These are phyloP conservation scores for Starmerella geochares DNA, from an alignment of 805 yeast genomes.

Conservation along the genomic window DNA sequence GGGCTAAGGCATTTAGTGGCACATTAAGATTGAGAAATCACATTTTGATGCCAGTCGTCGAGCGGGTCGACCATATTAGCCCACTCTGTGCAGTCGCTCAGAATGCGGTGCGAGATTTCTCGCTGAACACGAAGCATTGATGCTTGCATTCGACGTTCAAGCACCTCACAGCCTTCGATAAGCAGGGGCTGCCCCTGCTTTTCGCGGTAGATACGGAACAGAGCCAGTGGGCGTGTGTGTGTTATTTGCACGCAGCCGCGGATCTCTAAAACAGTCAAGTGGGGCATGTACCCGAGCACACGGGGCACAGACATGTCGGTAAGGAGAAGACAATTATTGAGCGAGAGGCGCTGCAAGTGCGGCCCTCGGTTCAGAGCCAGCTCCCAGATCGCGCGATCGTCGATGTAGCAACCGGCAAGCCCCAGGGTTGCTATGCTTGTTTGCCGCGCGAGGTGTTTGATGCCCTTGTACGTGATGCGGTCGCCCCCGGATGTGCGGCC, in stretches of 20 bases:
- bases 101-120: constrained; percentile 45
- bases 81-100: constrained; percentile 52
- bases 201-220: constrained; percentile 43
- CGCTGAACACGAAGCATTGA: constrained; percentile 53
- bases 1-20: no score
- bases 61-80: constrained; percentile 1
- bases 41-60: constrained; percentile 1
- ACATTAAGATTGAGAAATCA: background rate
- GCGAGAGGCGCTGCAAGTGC: constrained; percentile 52
- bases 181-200: constrained; percentile 41
- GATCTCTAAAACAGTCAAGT: constrained; percentile 65
- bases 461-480: constrained; percentile 58
- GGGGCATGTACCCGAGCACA: constrained; percentile 44
- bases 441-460: constrained; percentile 46
- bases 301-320: constrained; percentile 52
- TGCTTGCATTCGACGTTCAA: constrained; percentile 48
- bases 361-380: constrained; percentile 47
- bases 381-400: constrained; percentile 74
- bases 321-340: constrained; percentile 58
- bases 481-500: constrained; percentile 68
- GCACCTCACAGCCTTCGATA: constrained; percentile 67
- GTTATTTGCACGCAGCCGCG: constrained; percentile 50
- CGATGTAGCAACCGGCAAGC: constrained; percentile 74
- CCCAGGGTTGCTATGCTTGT: constrained; percentile 65
- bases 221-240: constrained; percentile 54